Evolutionary conservation across 2,329 filamentous ascomycete genomes (phyloP), one percentile per base, ranked within the genome.

Genomic region (Penicillium occitanis): DNA sequence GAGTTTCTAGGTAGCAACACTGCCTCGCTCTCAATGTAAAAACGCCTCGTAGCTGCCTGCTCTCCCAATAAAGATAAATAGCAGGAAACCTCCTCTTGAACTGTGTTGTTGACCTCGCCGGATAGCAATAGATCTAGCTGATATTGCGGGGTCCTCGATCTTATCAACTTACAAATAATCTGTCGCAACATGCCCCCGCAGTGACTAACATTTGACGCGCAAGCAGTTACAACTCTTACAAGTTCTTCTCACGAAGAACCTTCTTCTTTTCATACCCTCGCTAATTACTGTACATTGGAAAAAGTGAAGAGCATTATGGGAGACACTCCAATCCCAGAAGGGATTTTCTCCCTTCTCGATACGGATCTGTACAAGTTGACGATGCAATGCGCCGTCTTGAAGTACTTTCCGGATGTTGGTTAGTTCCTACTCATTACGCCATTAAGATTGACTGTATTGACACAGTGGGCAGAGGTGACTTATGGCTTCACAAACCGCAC

Each of bases 401-500:
- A 96, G 79, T 96, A 93, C 82, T 98, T 96, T 78, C 90, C 90
- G 40, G 85, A 93, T 66, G 82, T 83, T 66, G 71, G 82, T 83
- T 70, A 74, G 80, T 75, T 37, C n/a, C 17, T 5, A 28, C 17
- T 2, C 5, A 40, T 37, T 19, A 2, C 5, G n/a, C 7, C 7
- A 22, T 13, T 14, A 2, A 14, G 33, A 14, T 37, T 25, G 53
- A 40, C 5, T 22, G 8, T 22, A 44, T 35, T 69, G 58, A 74
- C 40, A 13, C 60, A 7, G 61, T 44, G 25, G 59, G 44, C 28
- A 72, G 86, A 89, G 53, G 95, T 98, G 66, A 93, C 91, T 2
- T 99, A 98, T 76, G 88, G 91, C 67, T 97, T 96, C 81, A 98
- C 93, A 61, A 99, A 99, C 77, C 90, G 95, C 61, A 99, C 95